Evolutionary conservation across 805 yeast species (phyloP).

Genomic region (Komagataella phaffii): DNA sequence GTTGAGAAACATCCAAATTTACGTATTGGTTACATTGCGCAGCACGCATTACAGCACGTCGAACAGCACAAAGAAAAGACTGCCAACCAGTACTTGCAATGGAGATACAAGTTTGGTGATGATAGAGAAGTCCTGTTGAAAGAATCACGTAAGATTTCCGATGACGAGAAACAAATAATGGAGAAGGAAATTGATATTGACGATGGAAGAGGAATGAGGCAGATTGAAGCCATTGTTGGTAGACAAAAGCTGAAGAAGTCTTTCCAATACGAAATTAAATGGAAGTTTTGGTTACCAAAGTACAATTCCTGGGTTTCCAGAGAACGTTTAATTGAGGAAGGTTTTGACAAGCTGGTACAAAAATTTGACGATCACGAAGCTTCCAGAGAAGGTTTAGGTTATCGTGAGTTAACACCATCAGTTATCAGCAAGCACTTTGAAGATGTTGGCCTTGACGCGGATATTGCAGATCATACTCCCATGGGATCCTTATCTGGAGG

Average conservation of each 20-base stretch:
- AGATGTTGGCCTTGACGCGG: slow-evolving; percentile 95
- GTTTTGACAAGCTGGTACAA: slow-evolving; percentile 84
- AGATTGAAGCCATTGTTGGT: slow-evolving; percentile 90
- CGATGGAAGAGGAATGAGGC: slow-evolving; percentile 83
- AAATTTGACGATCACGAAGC: slow-evolving; percentile 99
- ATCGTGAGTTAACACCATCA: slow-evolving; percentile 84
- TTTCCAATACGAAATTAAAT: slow-evolving; percentile 93
- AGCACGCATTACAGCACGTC: slow-evolving; percentile 95
- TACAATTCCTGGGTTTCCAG: slow-evolving; percentile 89
- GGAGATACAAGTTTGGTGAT: slow-evolving; percentile 97
- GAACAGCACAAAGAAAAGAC: slow-evolving; percentile 96
- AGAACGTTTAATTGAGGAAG: slow-evolving; percentile 67
- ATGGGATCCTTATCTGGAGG: slow-evolving; percentile 97
- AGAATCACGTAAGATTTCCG: slow-evolving; percentile 81
- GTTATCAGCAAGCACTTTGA: slow-evolving; percentile 95
- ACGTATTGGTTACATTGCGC: slow-evolving; percentile 97
- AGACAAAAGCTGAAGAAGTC: slow-evolving; percentile 93
- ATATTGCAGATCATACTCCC: slow-evolving; percentile 93
- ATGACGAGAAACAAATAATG: slow-evolving; percentile 67
- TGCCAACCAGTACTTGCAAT: slow-evolving; percentile 93
- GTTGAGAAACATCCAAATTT: slow-evolving; percentile 97
- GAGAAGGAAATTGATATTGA: slow-evolving; percentile 62
- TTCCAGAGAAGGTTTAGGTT: slow-evolving; percentile 96
- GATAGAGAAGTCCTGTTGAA: slow-evolving; percentile 93
- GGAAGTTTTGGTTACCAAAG: slow-evolving; percentile 87